These are phyloP conservation scores for Corymbia calophylla DNA, from an alignment of 441 rosid species.

Conservation along the genomic window DNA sequence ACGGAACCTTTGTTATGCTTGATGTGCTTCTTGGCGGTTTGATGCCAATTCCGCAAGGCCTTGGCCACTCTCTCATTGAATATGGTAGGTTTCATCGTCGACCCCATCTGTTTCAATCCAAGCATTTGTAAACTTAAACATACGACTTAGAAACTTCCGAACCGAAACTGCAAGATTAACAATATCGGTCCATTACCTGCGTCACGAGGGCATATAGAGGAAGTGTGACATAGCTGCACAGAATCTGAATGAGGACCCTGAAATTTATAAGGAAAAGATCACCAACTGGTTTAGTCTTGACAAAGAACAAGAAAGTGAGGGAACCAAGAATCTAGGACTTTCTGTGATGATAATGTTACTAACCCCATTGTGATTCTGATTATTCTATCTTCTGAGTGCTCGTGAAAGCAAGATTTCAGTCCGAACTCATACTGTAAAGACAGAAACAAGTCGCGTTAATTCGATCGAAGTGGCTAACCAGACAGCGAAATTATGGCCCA, in stretches of 20 bases:
- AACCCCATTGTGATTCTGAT: slow-evolving; percentile 46
- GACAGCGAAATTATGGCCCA: neutral
- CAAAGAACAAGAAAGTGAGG: neutral
- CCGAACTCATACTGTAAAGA: slow-evolving; percentile 39
- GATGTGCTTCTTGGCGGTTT: slow-evolving; percentile 35
- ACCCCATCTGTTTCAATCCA: slow-evolving; percentile 46
- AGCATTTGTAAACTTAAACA: neutral
- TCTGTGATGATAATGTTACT: neutral
- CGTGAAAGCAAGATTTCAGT: slow-evolving; percentile 42
- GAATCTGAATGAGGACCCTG: slow-evolving; percentile 50
- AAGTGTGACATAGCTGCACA: slow-evolving; percentile 51
- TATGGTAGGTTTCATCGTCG: slow-evolving; percentile 55
- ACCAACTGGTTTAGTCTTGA: neutral
- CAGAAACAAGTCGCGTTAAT: neutral
- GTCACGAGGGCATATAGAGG: slow-evolving; percentile 48
- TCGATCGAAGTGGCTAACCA: neutral
- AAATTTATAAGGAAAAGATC: neutral
- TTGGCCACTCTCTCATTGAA: slow-evolving; percentile 27
- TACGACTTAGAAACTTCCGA: neutral
- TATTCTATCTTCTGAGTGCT: slow-evolving; percentile 17
- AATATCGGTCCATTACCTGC: slow-evolving; percentile 24
- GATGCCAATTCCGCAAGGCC: slow-evolving; percentile 51
- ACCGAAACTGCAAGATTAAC: neutral
- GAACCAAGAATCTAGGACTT: neutral
- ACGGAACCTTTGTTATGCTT: slow-evolving; percentile 31